These are phyloP conservation scores for Phytophthora palmivora DNA, from an alignment of 352 stramenopile species.

Conservation along the genomic window DNA sequence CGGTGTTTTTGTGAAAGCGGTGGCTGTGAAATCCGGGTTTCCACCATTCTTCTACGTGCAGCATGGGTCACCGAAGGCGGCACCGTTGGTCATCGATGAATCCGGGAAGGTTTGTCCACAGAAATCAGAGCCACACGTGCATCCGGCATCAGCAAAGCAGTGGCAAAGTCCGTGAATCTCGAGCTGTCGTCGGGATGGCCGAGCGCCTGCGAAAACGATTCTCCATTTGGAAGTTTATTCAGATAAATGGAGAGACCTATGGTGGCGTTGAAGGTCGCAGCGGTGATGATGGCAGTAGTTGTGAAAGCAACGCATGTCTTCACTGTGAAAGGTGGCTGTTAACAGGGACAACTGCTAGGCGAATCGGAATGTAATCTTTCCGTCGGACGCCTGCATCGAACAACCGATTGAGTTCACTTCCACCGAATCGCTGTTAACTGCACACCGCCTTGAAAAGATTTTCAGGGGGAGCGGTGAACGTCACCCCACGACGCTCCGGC, in stretches of 20 bases:
- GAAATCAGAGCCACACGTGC: no score
- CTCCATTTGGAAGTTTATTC: slow-evolving; percentile 49
- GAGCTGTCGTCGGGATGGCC: slow-evolving; percentile 44
- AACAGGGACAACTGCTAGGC: not conserved
- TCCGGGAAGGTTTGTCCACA: slow-evolving; percentile 29
- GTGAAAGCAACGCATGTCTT: slow-evolving; percentile 30
- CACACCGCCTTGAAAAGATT: slow-evolving; percentile 20
- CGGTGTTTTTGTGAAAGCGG: slow-evolving; percentile 33
- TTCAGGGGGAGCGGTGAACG: not conserved
- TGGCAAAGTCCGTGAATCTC: slow-evolving; percentile 45
- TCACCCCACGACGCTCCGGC: slow-evolving; percentile 13
- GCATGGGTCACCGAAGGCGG: slow-evolving; percentile 59
- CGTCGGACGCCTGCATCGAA: not conserved
- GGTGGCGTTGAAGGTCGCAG: slow-evolving; percentile 22
- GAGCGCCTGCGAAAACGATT: slow-evolving; percentile 41
- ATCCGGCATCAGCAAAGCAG: slow-evolving; percentile 31
- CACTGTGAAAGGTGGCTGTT: slow-evolving; percentile 6
- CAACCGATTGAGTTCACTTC: not conserved
- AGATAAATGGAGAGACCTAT: slow-evolving; percentile 34
- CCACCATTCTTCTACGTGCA: slow-evolving; percentile 53
- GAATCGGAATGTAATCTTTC: slow-evolving; percentile 9
- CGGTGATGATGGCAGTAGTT: slow-evolving; percentile 26
- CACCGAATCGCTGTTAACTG: not conserved
- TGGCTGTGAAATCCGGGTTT: slow-evolving; percentile 44
- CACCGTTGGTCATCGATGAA: slow-evolving; percentile 45